Conservation (phyloP, 768 basidiomycete genomes). For the Pisolithus tinctorius region DNA sequence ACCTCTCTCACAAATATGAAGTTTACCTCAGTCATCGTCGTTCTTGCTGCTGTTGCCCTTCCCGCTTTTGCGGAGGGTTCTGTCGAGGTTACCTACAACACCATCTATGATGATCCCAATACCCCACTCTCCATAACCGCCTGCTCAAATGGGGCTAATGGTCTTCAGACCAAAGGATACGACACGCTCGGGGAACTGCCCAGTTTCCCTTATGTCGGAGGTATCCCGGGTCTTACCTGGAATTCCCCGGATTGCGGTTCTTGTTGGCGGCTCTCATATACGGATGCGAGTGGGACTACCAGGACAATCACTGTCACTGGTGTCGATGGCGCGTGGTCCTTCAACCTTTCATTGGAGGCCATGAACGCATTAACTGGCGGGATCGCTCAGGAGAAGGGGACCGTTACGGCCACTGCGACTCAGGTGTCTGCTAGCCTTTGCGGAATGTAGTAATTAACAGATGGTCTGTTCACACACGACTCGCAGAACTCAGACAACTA, state of each 20-base stretch:
- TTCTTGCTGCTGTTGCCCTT: constrained; percentile 13
- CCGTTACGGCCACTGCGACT: constrained; percentile 36
- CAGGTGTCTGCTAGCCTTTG: constrained; percentile 42
- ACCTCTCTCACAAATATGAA: constrained; percentile 12
- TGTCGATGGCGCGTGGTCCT: constrained; percentile 42
- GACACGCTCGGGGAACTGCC: constrained; percentile 28
- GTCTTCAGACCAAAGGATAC: constrained; percentile 25
- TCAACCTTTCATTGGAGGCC: constrained; percentile 31
- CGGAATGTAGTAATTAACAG: too few relatives aligned
- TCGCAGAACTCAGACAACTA: too few relatives aligned
- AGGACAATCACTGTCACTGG: constrained; percentile 42
- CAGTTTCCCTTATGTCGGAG: constrained; percentile 28
- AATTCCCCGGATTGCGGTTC: constrained; percentile 51
- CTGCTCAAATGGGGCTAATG: constrained; percentile 31
- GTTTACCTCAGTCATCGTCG: constrained; percentile 5
- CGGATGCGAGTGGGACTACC: constrained; percentile 21
- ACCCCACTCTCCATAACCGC: constrained; percentile 23
- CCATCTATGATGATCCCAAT: constrained; percentile 25
- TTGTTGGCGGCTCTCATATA: constrained; percentile 54
- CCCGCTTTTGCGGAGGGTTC: constrained; percentile 17
- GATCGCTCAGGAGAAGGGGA: constrained; percentile 38
- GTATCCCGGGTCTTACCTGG: constrained; percentile 23
- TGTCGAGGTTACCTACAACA: constrained; percentile 35
- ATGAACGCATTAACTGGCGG: constrained; percentile 31
- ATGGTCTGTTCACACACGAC: too few relatives aligned